phyloP scores from a whole-genome alignment of 345 rosid species.

The Draba incana region DNA sequence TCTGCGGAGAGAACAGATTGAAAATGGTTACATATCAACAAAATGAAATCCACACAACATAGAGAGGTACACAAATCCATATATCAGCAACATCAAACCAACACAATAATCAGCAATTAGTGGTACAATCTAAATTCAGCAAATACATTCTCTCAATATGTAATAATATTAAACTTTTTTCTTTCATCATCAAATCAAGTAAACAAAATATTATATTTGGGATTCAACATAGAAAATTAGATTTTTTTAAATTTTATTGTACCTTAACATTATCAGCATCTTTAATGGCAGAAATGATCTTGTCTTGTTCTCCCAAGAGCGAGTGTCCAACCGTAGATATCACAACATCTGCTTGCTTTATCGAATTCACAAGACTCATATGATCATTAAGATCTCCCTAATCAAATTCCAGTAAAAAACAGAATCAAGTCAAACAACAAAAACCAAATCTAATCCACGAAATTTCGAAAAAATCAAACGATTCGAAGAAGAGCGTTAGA shows the following conservation, averaged over 20 bases:
- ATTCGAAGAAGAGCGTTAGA: neutral
- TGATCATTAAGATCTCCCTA: conserved; percentile 63
- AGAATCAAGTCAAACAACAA: neutral
- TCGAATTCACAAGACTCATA: conserved; percentile 54
- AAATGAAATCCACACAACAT: neutral
- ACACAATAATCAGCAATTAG: too few relatives aligned
- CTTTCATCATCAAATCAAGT: too few relatives aligned
- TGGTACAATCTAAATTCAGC: too few relatives aligned
- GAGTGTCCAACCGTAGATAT: conserved; percentile 50
- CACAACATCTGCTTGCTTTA: conserved; percentile 65
- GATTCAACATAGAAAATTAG: too few relatives aligned
- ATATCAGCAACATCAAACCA: too few relatives aligned
- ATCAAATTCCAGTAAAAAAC: neutral
- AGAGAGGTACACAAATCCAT: neutral
- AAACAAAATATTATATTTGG: too few relatives aligned
- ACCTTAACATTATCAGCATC: conserved; percentile 73
- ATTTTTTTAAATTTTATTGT: neutral
- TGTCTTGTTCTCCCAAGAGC: conserved; percentile 47
- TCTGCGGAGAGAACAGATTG: conserved; percentile 34
- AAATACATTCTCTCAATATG: too few relatives aligned
- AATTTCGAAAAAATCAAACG: too few relatives aligned
- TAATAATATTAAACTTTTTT: neutral
- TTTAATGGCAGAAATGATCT: conserved; percentile 62
- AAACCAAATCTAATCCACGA: neutral
- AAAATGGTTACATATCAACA: neutral